Evolutionary conservation across 768 basidiomycete species (phyloP).

Genomic region (Rubroboletus pulcherrimus): DNA sequence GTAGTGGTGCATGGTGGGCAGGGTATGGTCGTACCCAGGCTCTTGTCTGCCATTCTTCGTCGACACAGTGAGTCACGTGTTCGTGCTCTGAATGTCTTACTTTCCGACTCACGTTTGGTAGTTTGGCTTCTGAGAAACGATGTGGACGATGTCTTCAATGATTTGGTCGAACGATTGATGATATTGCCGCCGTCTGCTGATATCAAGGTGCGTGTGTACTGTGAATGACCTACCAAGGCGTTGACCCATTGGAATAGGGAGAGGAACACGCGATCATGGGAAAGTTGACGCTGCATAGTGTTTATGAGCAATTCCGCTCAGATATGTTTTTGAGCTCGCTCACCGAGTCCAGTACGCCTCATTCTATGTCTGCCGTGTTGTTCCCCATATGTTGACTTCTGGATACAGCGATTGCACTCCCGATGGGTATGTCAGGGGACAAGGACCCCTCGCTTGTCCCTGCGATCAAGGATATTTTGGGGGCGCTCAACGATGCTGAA

Average conservation of each 20-base stretch:
- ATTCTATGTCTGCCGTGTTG: not conserved
- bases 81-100: slow-evolving; percentile 1
- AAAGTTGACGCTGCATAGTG: slow-evolving; percentile 71
- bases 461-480: slow-evolving; percentile 54
- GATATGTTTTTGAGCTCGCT: slow-evolving; percentile 91
- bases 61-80: slow-evolving; percentile 55
- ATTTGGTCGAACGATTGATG: slow-evolving; percentile 55
- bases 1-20: slow-evolving; percentile 25
- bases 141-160: slow-evolving; percentile 46
- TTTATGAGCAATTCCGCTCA: slow-evolving; percentile 70
- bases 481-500: slow-evolving; percentile 64
- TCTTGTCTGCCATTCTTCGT: slow-evolving; percentile 59
- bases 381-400: slow-evolving; percentile 6
- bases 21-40: slow-evolving; percentile 56
- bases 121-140: slow-evolving; percentile 69
- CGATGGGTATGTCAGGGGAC: slow-evolving; percentile 66
- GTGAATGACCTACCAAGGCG: not conserved
- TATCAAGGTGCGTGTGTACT: slow-evolving; percentile 46
- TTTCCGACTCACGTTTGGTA: slow-evolving; percentile 22
- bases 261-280: slow-evolving; percentile 75
- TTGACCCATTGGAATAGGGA: slow-evolving; percentile 41
- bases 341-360: slow-evolving; percentile 77
- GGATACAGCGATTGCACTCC: slow-evolving; percentile 70
- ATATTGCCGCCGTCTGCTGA: slow-evolving; percentile 53
- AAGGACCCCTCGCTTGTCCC: slow-evolving; percentile 36